A percentile compares a stretch with the other conserved stretches of the same genome.
Evolutionary conservation across 2,329 filamentous ascomycete genomes (phyloP).

Genomic region (Ascochyta clinopodiicola): DNA sequence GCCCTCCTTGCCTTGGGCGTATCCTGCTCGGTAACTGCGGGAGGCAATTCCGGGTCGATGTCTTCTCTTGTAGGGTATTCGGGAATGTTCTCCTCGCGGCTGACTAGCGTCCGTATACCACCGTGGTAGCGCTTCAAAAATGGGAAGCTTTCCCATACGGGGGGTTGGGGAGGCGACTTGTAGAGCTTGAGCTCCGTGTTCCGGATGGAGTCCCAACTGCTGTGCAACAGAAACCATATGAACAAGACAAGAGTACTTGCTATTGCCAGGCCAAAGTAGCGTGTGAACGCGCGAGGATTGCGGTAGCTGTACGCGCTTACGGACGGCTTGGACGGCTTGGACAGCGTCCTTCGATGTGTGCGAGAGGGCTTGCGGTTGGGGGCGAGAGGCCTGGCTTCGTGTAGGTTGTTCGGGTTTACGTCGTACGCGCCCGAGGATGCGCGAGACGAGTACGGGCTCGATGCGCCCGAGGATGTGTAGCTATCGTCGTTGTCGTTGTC

Average conservation of each 20-base stretch:
- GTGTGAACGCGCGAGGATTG: constrained; percentile 74
- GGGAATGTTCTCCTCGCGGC: constrained; percentile 70
- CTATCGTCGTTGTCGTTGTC: constrained; percentile 18
- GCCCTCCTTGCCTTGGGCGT: constrained; percentile 41
- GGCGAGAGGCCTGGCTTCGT: constrained; percentile 26
- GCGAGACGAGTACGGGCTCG: constrained; percentile 62
- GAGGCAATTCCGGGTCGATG: constrained; percentile 48
- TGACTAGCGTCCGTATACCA: constrained; percentile 75
- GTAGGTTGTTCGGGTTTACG: constrained; percentile 37
- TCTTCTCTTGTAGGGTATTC: constrained; percentile 78
- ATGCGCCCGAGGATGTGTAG: constrained; percentile 48
- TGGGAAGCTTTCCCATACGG: constrained; percentile 83
- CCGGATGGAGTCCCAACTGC: constrained; percentile 73
- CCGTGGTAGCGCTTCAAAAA: constrained; percentile 91
- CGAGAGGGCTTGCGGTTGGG: constrained; percentile 21
- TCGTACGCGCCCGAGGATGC: constrained; percentile 45
- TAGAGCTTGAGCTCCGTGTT: constrained; percentile 64
- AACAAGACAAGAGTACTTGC: constrained; percentile 75
- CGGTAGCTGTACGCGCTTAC: constrained; percentile 60
- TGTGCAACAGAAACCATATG: constrained; percentile 75
- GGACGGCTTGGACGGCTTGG: constrained; percentile 38
- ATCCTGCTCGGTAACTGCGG: constrained; percentile 26
- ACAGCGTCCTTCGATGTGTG: constrained; percentile 25
- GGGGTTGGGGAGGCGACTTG: constrained; percentile 68
- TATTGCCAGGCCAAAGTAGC: constrained; percentile 78